These are phyloP conservation scores for Penicillium frequentans DNA, from an alignment of 2,329 filamentous ascomycete species.

Conservation along the genomic window DNA sequence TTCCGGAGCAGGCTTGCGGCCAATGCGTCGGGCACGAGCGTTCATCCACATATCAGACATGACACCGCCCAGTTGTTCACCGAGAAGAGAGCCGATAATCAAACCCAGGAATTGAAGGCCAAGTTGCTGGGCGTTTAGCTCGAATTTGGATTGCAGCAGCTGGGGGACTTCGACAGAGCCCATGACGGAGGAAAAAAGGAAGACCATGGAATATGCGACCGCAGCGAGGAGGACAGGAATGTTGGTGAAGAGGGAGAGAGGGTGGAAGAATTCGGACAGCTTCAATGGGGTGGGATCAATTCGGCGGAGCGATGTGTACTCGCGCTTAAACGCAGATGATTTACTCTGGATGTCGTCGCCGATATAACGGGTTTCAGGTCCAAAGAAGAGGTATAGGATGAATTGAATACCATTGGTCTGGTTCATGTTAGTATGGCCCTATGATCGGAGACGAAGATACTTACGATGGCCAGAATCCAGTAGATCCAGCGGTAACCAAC, in stretches of 20 bases:
- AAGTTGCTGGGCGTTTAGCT: constrained; percentile 58
- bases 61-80: constrained; percentile 59
- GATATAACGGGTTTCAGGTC: constrained; percentile 55
- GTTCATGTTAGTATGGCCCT: background rate
- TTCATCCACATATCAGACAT: constrained; percentile 60
- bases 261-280: constrained; percentile 52
- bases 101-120: constrained; percentile 60
- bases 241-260: constrained; percentile 48
- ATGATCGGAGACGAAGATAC: constrained; percentile 12
- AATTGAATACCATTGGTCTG: constrained; percentile 57
- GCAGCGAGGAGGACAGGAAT: constrained; percentile 54
- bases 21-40: constrained; percentile 27
- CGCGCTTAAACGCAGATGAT: constrained; percentile 40
- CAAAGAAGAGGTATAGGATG: constrained; percentile 55
- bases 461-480: constrained; percentile 57
- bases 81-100: constrained; percentile 59
- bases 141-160: constrained; percentile 56
- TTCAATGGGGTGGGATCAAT: constrained; percentile 54
- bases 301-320: constrained; percentile 46
- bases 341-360: constrained; percentile 22
- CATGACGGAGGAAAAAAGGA: constrained; percentile 55
- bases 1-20: constrained; percentile 49
- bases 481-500: constrained; percentile 61
- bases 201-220: constrained; percentile 57
- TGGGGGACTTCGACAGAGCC: constrained; percentile 61